Evolutionary conservation across 1,284 basidiomycete species (phyloP).

Genomic region (Malassezia psittaci): DNA sequence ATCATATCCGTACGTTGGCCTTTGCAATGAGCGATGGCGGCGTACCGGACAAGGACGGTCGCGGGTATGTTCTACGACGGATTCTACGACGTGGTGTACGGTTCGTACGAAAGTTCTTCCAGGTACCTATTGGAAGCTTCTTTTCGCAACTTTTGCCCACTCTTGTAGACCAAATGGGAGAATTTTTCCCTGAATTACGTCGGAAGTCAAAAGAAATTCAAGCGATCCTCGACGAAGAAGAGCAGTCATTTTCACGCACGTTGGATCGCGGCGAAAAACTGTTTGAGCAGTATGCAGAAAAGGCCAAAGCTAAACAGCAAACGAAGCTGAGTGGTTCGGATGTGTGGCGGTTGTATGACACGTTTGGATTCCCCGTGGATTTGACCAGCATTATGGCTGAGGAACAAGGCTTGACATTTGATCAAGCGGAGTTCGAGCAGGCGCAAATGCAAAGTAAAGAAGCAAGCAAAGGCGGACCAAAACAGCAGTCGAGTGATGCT

Average conservation of each 20-base stretch:
- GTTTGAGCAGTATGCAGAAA: slow-evolving; percentile 78
- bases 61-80: slow-evolving; percentile 86
- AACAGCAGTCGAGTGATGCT: slow-evolving; percentile 54
- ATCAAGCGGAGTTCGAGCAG: slow-evolving; percentile 78
- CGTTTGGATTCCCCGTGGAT: slow-evolving; percentile 95
- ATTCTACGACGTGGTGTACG: slow-evolving; percentile 84
- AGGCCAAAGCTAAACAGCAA: slow-evolving; percentile 59
- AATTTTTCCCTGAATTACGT: slow-evolving; percentile 85
- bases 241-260: slow-evolving; percentile 89
- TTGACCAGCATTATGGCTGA: slow-evolving; percentile 95
- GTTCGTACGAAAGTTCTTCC: slow-evolving; percentile 89
- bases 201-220: slow-evolving; percentile 69
- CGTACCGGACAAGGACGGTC: slow-evolving; percentile 86
- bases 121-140: slow-evolving; percentile 85
- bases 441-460: slow-evolving; percentile 82
- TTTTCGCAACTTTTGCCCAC: slow-evolving; percentile 86
- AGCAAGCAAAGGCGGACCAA: slow-evolving; percentile 73
- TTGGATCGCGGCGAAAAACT: slow-evolving; percentile 92
- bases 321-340: slow-evolving; percentile 76
- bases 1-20: slow-evolving; percentile 88
- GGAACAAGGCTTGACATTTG: slow-evolving; percentile 73
- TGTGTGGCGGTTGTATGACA: slow-evolving; percentile 95
- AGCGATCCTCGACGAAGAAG: slow-evolving; percentile 93
- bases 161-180: slow-evolving; percentile 77
- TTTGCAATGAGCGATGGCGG: slow-evolving; percentile 94